Base-by-base conservation (phyloP, 2,329 filamentous ascomycete species). In the Pseudocercospora vitis region DNA sequence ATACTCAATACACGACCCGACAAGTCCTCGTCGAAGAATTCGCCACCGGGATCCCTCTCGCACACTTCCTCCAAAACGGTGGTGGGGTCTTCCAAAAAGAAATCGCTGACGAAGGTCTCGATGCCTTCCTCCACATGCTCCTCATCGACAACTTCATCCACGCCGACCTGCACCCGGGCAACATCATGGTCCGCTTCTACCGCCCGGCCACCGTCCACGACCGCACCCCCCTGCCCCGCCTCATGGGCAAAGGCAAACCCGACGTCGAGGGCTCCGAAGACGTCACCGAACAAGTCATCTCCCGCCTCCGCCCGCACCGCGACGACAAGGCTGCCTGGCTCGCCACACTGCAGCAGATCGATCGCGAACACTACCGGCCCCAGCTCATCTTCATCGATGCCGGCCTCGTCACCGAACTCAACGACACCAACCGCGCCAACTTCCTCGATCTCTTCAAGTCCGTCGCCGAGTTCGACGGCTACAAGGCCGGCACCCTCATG, bases 151-250 rank as follows among this genome's bases (percentile, higher is more conserved):
- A 99, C 70, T 99, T 99, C 70, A 86, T 96, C 21, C 94, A 99
- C 68, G 92, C 94, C 4, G 94, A 99, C 69, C 76, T 99, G 24
- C 94, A 99, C 69, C 94, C 94, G 0, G 94, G 94, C 21, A 99
- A 99, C 70, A 97, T 99, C 73, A 97, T 99, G 91, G 92, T 99
- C 42, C 90, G 95, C 59, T 99, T 99, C 76, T 96, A 97, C 73
- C 85, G 92, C 65, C 85, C 91, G 0, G 83, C 85, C 11, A 81
- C 86, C 57, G 81, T 92, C 0, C 82, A 87, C 45, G 75, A 95
- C 1, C 52, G 61, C 24, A 53, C 62, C 7, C 52, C 53, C 7
- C 44, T 62, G 2, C 40, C 53, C 0, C 40, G 49, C 11, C 52
- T 65, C 23, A 58, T 44, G 6, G 52, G 63, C 39, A 60, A 54